A percentile compares a stretch with the other conserved stretches of the same genome.
These are phyloP conservation scores for Irpex sp. DNA, from an alignment of 1,284 basidiomycete genomes.

Conservation along the genomic window DNA sequence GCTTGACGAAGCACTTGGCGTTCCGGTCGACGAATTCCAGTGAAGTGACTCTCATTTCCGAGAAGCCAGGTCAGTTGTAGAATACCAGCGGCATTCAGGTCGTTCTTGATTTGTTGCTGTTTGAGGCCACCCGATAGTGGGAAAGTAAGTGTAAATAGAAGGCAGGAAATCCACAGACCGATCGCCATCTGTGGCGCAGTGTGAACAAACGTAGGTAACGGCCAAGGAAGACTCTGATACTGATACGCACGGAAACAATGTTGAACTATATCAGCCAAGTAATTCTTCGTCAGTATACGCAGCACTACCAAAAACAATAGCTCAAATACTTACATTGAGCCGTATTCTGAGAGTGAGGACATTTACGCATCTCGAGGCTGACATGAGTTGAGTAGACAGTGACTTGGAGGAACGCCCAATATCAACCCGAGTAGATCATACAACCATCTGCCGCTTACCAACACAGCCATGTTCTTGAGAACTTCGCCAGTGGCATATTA, in stretches of 20 bases:
- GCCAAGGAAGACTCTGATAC: background rate
- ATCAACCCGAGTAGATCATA: no score
- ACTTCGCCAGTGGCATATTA: no score
- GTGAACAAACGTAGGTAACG: background rate
- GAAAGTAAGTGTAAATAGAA: background rate
- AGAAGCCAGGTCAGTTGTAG: constrained; percentile 4
- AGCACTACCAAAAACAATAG: background rate
- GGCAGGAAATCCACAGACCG: background rate
- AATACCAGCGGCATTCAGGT: background rate
- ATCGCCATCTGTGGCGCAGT: background rate
- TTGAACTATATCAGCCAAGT: background rate
- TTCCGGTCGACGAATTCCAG: background rate
- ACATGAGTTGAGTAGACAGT: no score
- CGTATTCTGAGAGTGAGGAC: background rate
- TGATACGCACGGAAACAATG: background rate
- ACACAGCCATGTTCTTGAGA: no score
- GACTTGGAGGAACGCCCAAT: no score
- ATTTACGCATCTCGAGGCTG: no score
- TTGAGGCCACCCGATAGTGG: background rate
- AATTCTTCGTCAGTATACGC: no score
- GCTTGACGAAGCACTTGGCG: background rate
- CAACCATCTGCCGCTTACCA: no score
- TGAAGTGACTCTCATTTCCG: constrained; percentile 1
- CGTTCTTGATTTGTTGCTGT: background rate
- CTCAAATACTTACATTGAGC: background rate